Base-by-base conservation (phyloP, 306 rosid species). In the Canavalia ensiformis region DNA sequence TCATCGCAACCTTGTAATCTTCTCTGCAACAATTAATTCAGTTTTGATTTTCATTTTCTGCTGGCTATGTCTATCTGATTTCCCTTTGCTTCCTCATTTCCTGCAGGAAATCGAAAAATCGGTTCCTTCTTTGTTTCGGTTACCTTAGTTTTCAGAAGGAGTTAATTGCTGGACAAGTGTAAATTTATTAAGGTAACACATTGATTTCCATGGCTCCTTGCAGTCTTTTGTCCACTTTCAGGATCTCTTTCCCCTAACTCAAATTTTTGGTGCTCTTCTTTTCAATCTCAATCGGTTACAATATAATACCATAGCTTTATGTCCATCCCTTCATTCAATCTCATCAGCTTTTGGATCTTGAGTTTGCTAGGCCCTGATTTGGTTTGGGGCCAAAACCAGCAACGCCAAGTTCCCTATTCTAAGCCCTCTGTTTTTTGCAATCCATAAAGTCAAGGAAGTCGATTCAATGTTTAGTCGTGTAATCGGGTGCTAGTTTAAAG, bases 41-140 rank as follows among this genome's bases (percentile, higher is more conserved):
- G 80, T 82, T 49, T 49, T 54, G 58, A 77, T 82, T 58, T 78
- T 68, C 66, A 18, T 78, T 46, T 18, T 55, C 39, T 62, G 1
- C 56, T 64, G 9, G 37, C 51, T 82, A 35, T 69, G 35, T 46
- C 86, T 63, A 74, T 84, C 86, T 71, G 63, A 64, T 67, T 70
- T 65, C 55, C 75, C 44, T 51, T 46, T 45, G 25, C 51, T 75
- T 69, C 42, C 33, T 68, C 35, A 10, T 83, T 29, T 51, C 66
- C 58, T 80, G 83, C 81, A 81, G 85, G 46, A 42, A 31, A 84
- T 76, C 33, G 44, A 45, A 56, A 46, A 86, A 35, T 42, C 76
- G 41, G 34, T 8, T 65, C 4, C 18, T 52, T 44, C 52, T 70
- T 57, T 29, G 5, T 6, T 47, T 9, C 44, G 75, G 64, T 82